Evolutionary conservation across 2,329 filamentous ascomycete species (phyloP).

Genomic region (Apiospora pterosperma): DNA sequence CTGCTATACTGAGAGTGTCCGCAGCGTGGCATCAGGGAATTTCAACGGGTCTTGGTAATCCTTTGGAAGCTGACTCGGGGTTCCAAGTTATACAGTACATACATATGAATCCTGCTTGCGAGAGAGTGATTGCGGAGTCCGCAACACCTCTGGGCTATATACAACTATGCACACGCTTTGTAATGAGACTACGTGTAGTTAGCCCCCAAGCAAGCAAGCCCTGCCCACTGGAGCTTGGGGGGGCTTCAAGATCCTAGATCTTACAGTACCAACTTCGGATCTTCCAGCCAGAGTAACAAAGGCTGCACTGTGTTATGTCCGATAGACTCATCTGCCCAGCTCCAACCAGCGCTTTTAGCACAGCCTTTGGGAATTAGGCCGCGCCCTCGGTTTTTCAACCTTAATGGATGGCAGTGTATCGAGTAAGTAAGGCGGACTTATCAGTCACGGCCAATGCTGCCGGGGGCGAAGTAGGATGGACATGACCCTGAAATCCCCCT

Average conservation of each 20-base stretch:
- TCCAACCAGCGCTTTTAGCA: neutral
- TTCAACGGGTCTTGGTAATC: neutral
- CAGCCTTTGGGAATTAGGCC: neutral
- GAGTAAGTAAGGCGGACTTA: neutral
- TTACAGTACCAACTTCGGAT: neutral
- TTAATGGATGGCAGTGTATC: neutral
- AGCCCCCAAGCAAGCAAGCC: neutral
- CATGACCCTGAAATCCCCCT: neutral
- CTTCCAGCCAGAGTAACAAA: neutral
- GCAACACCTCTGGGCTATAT: neutral
- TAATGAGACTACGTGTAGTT: neutral
- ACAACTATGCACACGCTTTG: neutral
- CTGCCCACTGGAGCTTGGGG: neutral
- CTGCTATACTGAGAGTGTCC: neutral
- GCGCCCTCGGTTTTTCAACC: neutral
- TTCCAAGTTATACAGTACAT: neutral
- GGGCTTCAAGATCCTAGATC: neutral
- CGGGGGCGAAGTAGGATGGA: neutral
- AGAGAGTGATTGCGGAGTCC: neutral
- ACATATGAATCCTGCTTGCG: neutral
- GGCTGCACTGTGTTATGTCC: neutral
- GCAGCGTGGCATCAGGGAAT: neutral
- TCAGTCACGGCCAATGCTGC: neutral
- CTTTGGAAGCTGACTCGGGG: neutral
- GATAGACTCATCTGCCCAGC: too few relatives aligned